Base-by-base conservation (phyloP, 108 stramenopile species). In the Nannochloropsis salina region DNA sequence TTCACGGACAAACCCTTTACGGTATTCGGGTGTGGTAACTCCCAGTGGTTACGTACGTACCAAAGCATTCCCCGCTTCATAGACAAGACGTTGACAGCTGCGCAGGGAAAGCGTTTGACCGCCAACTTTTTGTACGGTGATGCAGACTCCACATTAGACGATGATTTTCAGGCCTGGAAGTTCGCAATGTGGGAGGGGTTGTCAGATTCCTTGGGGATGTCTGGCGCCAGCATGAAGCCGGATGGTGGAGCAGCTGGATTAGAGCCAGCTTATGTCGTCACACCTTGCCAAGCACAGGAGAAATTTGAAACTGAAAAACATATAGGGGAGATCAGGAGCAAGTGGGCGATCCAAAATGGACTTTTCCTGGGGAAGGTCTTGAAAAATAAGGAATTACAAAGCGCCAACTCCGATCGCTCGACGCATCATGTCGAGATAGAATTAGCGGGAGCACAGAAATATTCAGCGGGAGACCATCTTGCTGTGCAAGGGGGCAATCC, bases 221-320 rank as follows among this genome's bases (percentile, higher is more conserved):
- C 61, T 15, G 61, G 61, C 15, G 61, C 61, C 20, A 15, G 8
- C 20, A n/a, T 74, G 61, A 15, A 74, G 8, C 61, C 61, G 61
- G 61, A 4, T 15, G 15, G 1, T 15, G 61, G 61, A n/a, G 61
- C 61, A n/a, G 61, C 61, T 15, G 61, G 61, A 74, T 74, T 74
- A n/a, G 61, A n/a, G 61, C 61, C 61, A n/a, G 61, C 61, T 74
- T 74, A 74, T 74, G 61, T 74, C 61, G 61, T 74, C 61, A 74
- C 61, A n/a, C 6, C n/a, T 15, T n/a, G 15, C n/a, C 6, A 15
- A n/a, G 61, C 20, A 15, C 15, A 74, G 61, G 20, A 3, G 6
- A 74, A 74, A n/a, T 15, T 74, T 1, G 61, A 74, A 6, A 3
- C 15, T 15, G 61, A 15, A 74, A 4, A 2, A n/a, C 20, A 3